Conservation (phyloP, 2,329 filamentous ascomycete genomes). For the Aspergillus hortae region DNA sequence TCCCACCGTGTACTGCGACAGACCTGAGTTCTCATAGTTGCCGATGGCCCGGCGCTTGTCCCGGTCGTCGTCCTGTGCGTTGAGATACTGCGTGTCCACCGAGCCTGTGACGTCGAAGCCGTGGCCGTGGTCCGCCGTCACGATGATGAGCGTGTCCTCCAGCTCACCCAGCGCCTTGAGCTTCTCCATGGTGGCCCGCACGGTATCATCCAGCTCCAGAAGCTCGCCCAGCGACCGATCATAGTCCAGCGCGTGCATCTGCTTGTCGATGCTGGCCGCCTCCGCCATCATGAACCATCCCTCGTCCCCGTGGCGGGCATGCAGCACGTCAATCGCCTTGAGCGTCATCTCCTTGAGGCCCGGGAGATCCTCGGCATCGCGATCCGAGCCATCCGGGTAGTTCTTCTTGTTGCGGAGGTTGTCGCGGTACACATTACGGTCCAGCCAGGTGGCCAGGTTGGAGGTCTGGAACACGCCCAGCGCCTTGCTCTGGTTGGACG, state of each 20-base stretch:
- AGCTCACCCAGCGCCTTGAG: constrained; percentile 64
- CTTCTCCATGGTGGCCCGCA: constrained; percentile 69
- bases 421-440: constrained; percentile 73
- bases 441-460: constrained; percentile 80
- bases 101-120: constrained; percentile 83
- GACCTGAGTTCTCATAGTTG: constrained; percentile 67
- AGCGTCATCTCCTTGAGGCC: constrained; percentile 87
- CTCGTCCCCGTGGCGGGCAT: constrained; percentile 60
- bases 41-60: constrained; percentile 73
- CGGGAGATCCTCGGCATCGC: constrained; percentile 68
- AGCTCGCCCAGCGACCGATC: constrained; percentile 81
- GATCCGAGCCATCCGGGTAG: constrained; percentile 62
- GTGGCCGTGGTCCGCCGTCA: constrained; percentile 86
- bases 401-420: constrained; percentile 66
- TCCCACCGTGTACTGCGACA: constrained; percentile 68
- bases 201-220: constrained; percentile 79
- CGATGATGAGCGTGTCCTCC: constrained; percentile 72
- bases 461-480: constrained; percentile 74
- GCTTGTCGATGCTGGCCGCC: constrained; percentile 81
- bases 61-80: constrained; percentile 62
- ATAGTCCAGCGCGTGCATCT: constrained; percentile 84
- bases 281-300: constrained; percentile 89
- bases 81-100: constrained; percentile 75
- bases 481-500: constrained; percentile 58
- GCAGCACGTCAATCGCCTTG: constrained; percentile 78